These are phyloP conservation scores for Boletus bicolor DNA, from an alignment of 768 basidiomycete species.

Conservation along the genomic window DNA sequence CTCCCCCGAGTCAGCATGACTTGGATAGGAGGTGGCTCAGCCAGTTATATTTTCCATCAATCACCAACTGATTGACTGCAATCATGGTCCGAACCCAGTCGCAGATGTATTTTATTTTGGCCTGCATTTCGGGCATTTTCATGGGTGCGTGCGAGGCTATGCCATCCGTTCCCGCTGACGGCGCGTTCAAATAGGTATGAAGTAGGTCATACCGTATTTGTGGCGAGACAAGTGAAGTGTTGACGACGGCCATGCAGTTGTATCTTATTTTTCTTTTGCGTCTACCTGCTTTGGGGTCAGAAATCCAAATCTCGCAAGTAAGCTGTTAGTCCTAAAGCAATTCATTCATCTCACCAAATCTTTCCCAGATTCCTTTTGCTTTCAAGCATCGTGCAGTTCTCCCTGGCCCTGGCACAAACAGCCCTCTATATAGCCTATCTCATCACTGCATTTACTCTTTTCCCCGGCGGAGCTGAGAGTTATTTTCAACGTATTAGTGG, in stretches of 20 bases:
- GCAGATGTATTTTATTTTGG: slow-evolving; percentile 9
- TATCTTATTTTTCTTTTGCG: slow-evolving; percentile 18
- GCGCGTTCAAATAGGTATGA: slow-evolving; percentile 10
- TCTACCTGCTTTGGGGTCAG: slow-evolving; percentile 17
- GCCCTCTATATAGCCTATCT: slow-evolving; percentile 1
- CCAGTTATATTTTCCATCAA: background rate
- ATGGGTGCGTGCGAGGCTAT: slow-evolving; percentile 8
- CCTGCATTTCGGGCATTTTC: slow-evolving; percentile 7
- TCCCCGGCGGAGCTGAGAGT: background rate
- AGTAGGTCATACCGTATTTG: slow-evolving; percentile 2
- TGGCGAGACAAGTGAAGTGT: background rate
- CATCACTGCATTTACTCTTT: background rate
- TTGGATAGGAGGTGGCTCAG: background rate
- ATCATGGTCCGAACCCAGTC: slow-evolving; percentile 3
- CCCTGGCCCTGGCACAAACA: slow-evolving; percentile 8
- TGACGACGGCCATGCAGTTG: slow-evolving; percentile 6
- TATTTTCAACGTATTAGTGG: background rate
- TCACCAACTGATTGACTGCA: background rate
- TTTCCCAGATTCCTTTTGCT: slow-evolving; percentile 11
- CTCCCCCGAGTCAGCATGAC: no score
- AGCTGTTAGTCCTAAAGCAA: background rate
- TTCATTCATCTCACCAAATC: background rate
- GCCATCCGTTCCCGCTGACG: background rate
- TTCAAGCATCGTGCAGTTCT: slow-evolving; percentile 14
- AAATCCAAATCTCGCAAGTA: slow-evolving; percentile 3